phyloP scores from a whole-genome alignment of 1,139 yeast genomes.

The Debaryomycetaceae sp. region DNA sequence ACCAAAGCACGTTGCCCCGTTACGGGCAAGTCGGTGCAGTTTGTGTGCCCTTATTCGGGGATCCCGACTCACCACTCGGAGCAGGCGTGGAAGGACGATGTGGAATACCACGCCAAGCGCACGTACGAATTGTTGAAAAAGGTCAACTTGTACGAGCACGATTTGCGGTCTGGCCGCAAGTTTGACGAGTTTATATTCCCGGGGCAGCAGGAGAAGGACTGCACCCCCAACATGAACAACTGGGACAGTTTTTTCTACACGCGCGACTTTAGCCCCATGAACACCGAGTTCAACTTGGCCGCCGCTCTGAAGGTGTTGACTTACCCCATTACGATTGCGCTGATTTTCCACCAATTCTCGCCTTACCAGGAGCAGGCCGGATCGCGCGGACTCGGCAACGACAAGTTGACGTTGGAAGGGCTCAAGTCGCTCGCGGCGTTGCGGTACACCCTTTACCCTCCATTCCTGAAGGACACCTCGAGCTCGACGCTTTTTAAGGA shows the following conservation, averaged over 20 bases:
- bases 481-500: conserved; percentile 55
- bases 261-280: conserved; percentile 91
- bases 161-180: conserved; percentile 85
- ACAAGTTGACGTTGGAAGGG: conserved; percentile 84
- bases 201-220: conserved; percentile 70
- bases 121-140: conserved; percentile 72
- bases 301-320: conserved; percentile 92
- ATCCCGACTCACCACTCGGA: conserved; percentile 92
- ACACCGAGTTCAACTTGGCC: conserved; percentile 92
- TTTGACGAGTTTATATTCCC: conserved; percentile 97
- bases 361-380: conserved; percentile 55
- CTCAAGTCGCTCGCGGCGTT: conserved; percentile 88
- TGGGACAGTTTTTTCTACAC: conserved; percentile 97
- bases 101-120: conserved; percentile 61
- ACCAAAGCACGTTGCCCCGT: conserved; percentile 91
- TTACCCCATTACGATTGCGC: conserved; percentile 86
- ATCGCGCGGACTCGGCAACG: conserved; percentile 36
- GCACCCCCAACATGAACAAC: conserved; percentile 68
- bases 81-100: conserved; percentile 85
- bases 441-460: conserved; percentile 83
- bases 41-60: conserved; percentile 89
- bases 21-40: conserved; percentile 73
- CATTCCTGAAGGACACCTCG: conserved; percentile 46
- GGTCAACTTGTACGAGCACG: conserved; percentile 92
- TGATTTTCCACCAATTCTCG: conserved; percentile 76